phyloP scores from a whole-genome alignment of 805 yeast species.

The Candida vartiovaarae region DNA sequence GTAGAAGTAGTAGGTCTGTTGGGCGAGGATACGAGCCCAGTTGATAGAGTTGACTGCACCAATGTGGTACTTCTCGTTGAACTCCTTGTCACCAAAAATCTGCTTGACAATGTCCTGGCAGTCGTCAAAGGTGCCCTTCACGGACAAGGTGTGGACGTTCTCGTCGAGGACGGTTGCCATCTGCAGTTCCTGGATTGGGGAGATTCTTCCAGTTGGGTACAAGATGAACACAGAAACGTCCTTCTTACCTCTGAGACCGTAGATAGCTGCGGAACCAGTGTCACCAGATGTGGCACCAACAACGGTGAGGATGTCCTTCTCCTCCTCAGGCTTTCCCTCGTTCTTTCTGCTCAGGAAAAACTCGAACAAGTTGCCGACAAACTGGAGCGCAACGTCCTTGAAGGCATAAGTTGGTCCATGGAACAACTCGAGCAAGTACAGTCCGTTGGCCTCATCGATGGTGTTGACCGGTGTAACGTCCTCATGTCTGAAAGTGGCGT shows the following conservation, averaged over 20 bases:
- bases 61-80: conserved; percentile 83
- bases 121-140: conserved; percentile 95
- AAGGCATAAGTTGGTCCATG: conserved; percentile 99
- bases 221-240: conserved; percentile 96
- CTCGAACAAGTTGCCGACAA: conserved; percentile 95
- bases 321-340: conserved; percentile 39
- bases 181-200: conserved; percentile 96
- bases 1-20: conserved; percentile 93
- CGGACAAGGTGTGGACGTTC: conserved; percentile 92
- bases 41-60: conserved; percentile 98
- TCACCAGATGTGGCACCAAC: conserved; percentile 99
- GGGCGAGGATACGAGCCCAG: conserved; percentile 98
- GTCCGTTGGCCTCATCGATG: conserved; percentile 47
- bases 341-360: conserved; percentile 79
- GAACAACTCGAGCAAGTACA: conserved; percentile 84
- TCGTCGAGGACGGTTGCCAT: conserved; percentile 94
- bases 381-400: conserved; percentile 97
- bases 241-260: conserved; percentile 93
- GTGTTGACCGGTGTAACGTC: conserved; percentile 82
- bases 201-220: conserved; percentile 95
- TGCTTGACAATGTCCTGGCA: conserved; percentile 96
- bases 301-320: conserved; percentile 81
- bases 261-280: conserved; percentile 98
- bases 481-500: conserved; percentile 81
- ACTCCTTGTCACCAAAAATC: conserved; percentile 82